Evolutionary conservation across 768 basidiomycete genomes (phyloP).

Genomic region (Termitomyces heimii): DNA sequence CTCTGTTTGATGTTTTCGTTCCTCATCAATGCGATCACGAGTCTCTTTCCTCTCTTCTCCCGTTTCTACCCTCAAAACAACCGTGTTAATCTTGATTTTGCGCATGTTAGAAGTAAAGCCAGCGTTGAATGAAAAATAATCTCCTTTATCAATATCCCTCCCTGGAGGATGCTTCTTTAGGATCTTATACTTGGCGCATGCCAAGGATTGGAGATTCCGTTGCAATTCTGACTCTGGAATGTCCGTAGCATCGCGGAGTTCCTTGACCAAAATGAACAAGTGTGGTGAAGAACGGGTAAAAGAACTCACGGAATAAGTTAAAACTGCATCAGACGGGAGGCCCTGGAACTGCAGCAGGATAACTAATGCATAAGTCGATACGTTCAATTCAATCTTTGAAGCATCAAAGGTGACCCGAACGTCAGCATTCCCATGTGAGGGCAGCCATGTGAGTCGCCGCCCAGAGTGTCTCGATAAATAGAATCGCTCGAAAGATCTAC

Average conservation of each 20-base stretch:
- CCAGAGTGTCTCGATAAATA: conserved; percentile 89
- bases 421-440: conserved; percentile 86
- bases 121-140: conserved; percentile 87
- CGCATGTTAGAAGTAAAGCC: conserved; percentile 78
- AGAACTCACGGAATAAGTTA: conserved; percentile 67
- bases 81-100: conserved; percentile 89
- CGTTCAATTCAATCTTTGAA: conserved; percentile 83
- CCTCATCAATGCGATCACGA: conserved; percentile 84
- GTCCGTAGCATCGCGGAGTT: conserved; percentile 70
- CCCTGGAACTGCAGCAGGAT: conserved; percentile 86
- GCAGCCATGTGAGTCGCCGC: conserved; percentile 87
- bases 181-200: conserved; percentile 91
- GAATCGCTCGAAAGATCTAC: conserved; percentile 80
- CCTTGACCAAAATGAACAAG: conserved; percentile 39
- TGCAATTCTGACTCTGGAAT: conserved; percentile 77
- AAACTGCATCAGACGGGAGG: conserved; percentile 54
- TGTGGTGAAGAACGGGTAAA: not conserved
- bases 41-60: conserved; percentile 88
- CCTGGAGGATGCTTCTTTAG: conserved; percentile 88
- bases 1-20: conserved; percentile 84
- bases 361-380: conserved; percentile 84
- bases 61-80: conserved; percentile 84
- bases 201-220: conserved; percentile 92
- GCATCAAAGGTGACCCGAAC: conserved; percentile 77
- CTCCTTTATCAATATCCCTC: conserved; percentile 68